These are phyloP conservation scores for Phytophthora palmivora DNA, from an alignment of 352 stramenopile species.

Conservation along the genomic window DNA sequence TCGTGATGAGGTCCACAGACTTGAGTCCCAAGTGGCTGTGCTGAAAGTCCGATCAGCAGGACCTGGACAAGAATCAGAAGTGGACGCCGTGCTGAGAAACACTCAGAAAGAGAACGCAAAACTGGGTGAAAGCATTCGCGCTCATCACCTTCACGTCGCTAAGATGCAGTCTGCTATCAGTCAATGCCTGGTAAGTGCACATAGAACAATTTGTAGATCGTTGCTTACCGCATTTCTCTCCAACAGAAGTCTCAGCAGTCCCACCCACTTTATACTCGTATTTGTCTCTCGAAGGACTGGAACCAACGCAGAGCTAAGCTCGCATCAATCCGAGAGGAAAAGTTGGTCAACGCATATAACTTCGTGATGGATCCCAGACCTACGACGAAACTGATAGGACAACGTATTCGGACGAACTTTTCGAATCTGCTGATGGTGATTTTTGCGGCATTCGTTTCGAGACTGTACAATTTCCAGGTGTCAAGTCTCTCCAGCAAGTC, in stretches of 20 bases:
- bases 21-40: conserved; percentile 15
- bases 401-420: conserved; percentile 30
- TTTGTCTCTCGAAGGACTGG: conserved; percentile 25
- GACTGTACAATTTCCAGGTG: conserved; percentile 35
- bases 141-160: not conserved
- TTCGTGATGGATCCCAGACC: conserved; percentile 30
- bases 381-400: conserved; percentile 23
- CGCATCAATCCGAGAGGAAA: conserved; percentile 12
- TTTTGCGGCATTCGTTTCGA: conserved; percentile 33
- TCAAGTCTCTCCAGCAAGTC: conserved; percentile 39
- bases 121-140: conserved; percentile 1
- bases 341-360: conserved; percentile 26
- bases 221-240: too few relatives aligned
- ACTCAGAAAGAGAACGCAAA: not conserved
- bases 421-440: conserved; percentile 33
- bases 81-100: not conserved
- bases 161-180: not conserved
- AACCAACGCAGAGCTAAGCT: conserved; percentile 19
- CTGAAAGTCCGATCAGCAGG: not conserved
- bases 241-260: too few relatives aligned
- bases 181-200: conserved; percentile 11
- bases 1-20: conserved; percentile 6
- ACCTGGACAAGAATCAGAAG: not conserved
- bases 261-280: too few relatives aligned
- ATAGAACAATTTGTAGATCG: not conserved